Evolutionary conservation across 805 yeast species (phyloP), one percentile per base, ranked within the genome.

Genomic region (Wickerhamomyces strasburgensis): DNA sequence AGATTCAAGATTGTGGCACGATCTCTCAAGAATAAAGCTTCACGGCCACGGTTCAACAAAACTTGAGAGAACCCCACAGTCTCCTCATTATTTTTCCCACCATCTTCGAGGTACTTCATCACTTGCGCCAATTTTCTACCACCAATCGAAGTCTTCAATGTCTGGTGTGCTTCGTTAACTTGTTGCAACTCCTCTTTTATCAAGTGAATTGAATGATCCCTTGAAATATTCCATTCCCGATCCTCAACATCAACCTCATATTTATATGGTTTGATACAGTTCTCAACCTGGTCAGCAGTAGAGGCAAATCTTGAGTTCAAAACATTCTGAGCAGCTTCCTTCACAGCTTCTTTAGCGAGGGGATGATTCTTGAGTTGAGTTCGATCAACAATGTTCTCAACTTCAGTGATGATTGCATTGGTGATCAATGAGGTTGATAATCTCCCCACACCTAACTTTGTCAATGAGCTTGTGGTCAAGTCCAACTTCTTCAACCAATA

Each of bases 241-340:
- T 89, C 95, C 56, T 93, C 98, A 33, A 93, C 76, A 54, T 93
- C 99, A 42, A 93, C 89, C 55, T 93, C 99, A 58, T 90, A 93
- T 64, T 93, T 93, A 66, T 83, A 93, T 3, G 99, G 99, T 58
- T 93, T 93, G 53, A 93, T 90, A 64, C 98, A 89, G 60, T 94
- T 93, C 54, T 93, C 99, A 6, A 93, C 98, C 59, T 93, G 99
- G 58, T 94, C 99, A 0, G 98, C 95, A 0, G 98, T 90, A 1
- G 95, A 81, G 46, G 80, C 85, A 57, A 74, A 93, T 46, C 90
- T 78, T 19, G 84, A 65, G 45, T 80, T 80, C 44, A 93, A 67
- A 6, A 93, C 95, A 18, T 79, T 67, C 21, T 75, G 71, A 0
- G 96, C 95, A 3, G 97, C 95, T 28, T 87, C 95, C 36, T 73